A percentile compares a stretch with the other conserved stretches of the same genome.
phyloP scores from a whole-genome alignment of 2,329 filamentous ascomycete genomes.

The Chaetoscypha palmicola region DNA sequence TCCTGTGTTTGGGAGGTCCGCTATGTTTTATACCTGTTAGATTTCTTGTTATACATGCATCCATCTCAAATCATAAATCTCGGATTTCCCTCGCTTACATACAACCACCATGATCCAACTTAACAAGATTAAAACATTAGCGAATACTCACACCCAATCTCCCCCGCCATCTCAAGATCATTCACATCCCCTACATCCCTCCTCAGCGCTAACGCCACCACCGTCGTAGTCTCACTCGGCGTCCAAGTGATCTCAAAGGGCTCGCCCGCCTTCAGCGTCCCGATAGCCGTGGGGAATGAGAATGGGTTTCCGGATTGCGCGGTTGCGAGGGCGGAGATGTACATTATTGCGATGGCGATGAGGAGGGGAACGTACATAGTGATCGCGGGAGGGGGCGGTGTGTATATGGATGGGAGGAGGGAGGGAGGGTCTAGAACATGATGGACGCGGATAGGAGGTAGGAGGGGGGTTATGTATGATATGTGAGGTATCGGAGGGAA shows the following conservation, averaged over 20 bases:
- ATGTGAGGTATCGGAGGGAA: too few species aligned
- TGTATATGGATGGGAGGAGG: too few species aligned
- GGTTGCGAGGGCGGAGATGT: conserved; percentile 12
- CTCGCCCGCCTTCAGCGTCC: conserved; percentile 16
- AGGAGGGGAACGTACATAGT: too few species aligned
- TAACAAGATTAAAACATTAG: too few species aligned
- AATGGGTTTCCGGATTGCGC: conserved; percentile 21
- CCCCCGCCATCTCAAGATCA: conserved; percentile 12
- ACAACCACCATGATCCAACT: too few species aligned
- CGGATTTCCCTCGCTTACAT: too few species aligned
- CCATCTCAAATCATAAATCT: too few species aligned
- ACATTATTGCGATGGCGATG: conserved; percentile 5
- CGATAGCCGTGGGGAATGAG: conserved; percentile 13
- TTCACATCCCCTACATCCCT: conserved; percentile 8
- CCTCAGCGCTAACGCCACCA: conserved; percentile 18
- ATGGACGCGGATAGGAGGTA: too few species aligned
- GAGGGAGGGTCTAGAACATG: too few species aligned
- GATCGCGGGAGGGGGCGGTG: too few species aligned
- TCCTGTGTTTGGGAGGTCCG: conserved; percentile 18
- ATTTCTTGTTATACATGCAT: not conserved
- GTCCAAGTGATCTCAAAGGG: conserved; percentile 27
- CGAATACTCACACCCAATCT: too few species aligned
- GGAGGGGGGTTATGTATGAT: too few species aligned
- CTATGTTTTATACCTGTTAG: conserved; percentile 6
- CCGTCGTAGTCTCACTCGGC: conserved; percentile 16